phyloP scores from a whole-genome alignment of 2,329 filamentous ascomycete species.

The Phyllosticta paracitricarpa region DNA sequence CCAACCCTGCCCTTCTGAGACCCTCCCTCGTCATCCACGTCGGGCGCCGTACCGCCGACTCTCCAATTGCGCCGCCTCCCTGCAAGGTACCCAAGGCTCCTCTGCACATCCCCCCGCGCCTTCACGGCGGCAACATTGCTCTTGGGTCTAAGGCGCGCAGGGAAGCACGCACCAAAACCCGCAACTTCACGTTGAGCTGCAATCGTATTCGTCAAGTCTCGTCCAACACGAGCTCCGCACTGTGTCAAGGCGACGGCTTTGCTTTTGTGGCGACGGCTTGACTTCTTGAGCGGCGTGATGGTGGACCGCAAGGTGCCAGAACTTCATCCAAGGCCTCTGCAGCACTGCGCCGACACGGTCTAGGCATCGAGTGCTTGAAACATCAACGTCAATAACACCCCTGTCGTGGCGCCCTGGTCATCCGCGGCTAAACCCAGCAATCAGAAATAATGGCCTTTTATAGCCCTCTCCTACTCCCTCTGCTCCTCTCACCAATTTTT shows the following conservation, averaged over 20 bases:
- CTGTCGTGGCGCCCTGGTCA: neutral
- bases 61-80: neutral
- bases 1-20: neutral
- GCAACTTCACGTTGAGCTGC: neutral
- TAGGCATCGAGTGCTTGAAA: neutral
- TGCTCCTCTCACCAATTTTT: neutral
- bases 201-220: neutral
- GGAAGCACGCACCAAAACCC: neutral
- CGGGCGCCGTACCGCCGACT: neutral
- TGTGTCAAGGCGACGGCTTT: neutral
- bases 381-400: neutral
- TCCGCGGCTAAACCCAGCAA: neutral
- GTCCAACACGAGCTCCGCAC: neutral
- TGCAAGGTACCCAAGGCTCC: neutral
- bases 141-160: neutral
- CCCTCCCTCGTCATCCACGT: neutral
- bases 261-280: neutral
- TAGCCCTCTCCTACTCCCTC: neutral
- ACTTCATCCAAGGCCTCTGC: neutral
- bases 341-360: neutral
- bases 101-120: neutral
- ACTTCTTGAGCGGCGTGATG: neutral
- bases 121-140: neutral
- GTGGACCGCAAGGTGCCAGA: neutral
- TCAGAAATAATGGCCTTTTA: neutral